These are phyloP conservation scores for Geotrichum ghanense DNA, from an alignment of 805 yeast genomes.

Conservation along the genomic window DNA sequence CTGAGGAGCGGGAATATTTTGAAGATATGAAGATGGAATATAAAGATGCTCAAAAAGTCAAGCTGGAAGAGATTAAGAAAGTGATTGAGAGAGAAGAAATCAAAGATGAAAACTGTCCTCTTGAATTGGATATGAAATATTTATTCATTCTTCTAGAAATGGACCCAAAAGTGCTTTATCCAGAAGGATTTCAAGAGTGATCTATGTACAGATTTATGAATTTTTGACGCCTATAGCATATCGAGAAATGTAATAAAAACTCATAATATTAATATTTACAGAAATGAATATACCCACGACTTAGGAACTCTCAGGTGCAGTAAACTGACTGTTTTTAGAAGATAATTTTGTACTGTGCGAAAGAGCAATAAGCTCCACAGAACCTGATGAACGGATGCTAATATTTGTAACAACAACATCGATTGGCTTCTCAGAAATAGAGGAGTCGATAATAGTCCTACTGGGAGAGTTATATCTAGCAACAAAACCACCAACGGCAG, in stretches of 20 bases:
- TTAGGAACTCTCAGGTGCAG: too few relatives aligned
- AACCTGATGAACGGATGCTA: not conserved
- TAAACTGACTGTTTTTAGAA: too few relatives aligned
- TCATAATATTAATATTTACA: too few relatives aligned
- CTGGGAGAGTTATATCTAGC: conserved; percentile 75
- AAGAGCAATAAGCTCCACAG: too few relatives aligned
- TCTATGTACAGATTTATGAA: not conserved
- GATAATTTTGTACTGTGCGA: too few relatives aligned
- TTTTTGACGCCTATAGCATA: not conserved
- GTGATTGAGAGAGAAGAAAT: conserved; percentile 7
- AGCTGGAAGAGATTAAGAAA: not conserved
- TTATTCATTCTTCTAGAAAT: conserved; percentile 33
- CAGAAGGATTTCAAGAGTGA: conserved; percentile 12
- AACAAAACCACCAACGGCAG: conserved; percentile 43
- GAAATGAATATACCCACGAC: too few relatives aligned
- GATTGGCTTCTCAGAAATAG: conserved; percentile 34
- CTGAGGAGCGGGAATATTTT: not conserved
- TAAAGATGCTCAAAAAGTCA: conserved; percentile 20
- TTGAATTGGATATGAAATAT: conserved; percentile 36
- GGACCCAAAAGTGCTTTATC: conserved; percentile 34
- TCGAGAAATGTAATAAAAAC: too few relatives aligned
- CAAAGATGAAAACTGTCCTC: conserved; percentile 13
- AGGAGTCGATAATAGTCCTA: conserved; percentile 41
- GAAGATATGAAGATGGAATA: conserved; percentile 11
- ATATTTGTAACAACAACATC: not conserved